Conservation (phyloP, 2,329 filamentous ascomycete species). For the Botrytis byssoidea region DNA sequence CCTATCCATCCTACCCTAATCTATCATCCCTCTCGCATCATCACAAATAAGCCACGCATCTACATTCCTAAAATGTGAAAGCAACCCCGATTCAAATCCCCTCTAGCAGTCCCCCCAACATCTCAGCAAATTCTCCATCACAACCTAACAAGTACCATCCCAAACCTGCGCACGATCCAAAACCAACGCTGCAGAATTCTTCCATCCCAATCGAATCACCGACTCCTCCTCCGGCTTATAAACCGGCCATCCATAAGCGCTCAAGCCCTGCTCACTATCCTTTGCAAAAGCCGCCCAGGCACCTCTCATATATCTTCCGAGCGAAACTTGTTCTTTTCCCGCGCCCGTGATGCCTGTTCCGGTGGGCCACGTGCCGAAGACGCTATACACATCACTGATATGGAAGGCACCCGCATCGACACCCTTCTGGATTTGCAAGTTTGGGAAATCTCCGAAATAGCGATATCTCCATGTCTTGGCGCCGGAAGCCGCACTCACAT, state of each 20-base stretch:
- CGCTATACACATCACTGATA: constrained; percentile 37
- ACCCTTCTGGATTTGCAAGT: constrained; percentile 31
- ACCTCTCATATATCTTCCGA: constrained; percentile 40
- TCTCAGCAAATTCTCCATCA: background rate
- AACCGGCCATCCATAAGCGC: background rate
- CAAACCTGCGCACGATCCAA: background rate
- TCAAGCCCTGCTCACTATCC: constrained; percentile 39
- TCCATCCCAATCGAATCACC: background rate
- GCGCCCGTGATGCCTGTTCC: constrained; percentile 21
- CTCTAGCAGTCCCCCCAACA: background rate
- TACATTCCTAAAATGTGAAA: background rate
- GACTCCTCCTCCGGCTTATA: background rate
- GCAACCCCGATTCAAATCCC: background rate
- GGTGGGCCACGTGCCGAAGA: constrained; percentile 38
- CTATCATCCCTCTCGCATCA: background rate
- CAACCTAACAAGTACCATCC: background rate
- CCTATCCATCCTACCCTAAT: background rate
- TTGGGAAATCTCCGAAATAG: constrained; percentile 41
- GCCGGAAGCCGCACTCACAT: constrained; percentile 30
- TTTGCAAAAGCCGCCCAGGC: constrained; percentile 44
- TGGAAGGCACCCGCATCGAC: constrained; percentile 41
- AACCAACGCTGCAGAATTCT: background rate
- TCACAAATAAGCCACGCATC: background rate
- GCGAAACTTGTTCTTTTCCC: constrained; percentile 35
- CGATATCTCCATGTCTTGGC: constrained; percentile 42